Base-by-base conservation (phyloP, 164 flowering plant species). In the Aristolochia contorta region DNA sequence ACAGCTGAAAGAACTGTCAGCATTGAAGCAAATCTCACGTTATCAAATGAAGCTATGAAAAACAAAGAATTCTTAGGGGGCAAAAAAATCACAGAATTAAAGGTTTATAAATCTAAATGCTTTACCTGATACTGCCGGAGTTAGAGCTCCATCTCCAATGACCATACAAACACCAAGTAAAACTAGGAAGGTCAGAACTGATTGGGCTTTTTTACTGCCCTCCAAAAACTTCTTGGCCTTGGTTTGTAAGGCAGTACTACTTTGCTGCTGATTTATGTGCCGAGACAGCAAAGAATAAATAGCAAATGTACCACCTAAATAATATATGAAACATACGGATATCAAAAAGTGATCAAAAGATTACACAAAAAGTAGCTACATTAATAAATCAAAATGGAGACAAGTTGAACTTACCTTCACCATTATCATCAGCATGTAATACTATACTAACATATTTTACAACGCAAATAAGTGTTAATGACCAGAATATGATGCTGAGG, bases 141-240 rank as follows among this genome's bases (percentile, higher is more conserved):
- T 66, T 19, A 73, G 67, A 18, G 71, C 73, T 57, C 72, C 72
- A 73, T 73, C 76, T 15, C 76, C 76, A n/a, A 73, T 69, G 24
- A 73, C 70, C 76, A 69, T 73, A 52, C 74, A 70, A 53, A 70
- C 69, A 14, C 76, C 73, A 27, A 73, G 63, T 55, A 69, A 25
- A 41, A 73, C 76, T 41, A 63, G 16, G 32, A 69, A 54, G n/a
- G 60, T 65, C 12, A 73, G 55, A 25, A 73, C 21, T 12, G 50
- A 48, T 24, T 65, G 76, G 21, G 64, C 70, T 37, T 0, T 58
- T 12, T 58, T 10, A 45, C 65, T 62, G 13, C 37, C 37, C 65
- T 73, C 72, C 5, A 73, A 57, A 47, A 72, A 69, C 56, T 62
- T 37, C 67, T 62, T 72, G 0, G 76, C 46, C 61, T 56, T 72